Evolutionary conservation across 805 yeast species (phyloP), one percentile per base, ranked within the genome.

Genomic region (Yamadazyma akitaensis): DNA sequence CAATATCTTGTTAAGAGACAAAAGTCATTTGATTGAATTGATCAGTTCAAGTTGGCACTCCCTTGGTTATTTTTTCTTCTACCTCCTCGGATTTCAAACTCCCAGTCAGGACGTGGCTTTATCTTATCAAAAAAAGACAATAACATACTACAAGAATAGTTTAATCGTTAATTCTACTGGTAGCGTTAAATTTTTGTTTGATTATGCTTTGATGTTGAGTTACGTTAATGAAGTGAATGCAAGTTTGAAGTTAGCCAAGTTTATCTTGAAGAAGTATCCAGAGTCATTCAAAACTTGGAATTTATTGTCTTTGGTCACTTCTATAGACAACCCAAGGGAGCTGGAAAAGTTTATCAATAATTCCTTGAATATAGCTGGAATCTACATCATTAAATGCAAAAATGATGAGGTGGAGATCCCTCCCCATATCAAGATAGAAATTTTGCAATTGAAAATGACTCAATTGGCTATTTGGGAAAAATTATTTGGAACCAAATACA

Each of bases 361-460:
- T 41, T 80, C 81, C 0, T 59, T 77, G 31, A 72, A 74, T 45
- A 77, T 53, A 43, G 80, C 70, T 32, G 70, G 61, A 6, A 55
- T 67, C 11, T 68, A 52, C 46, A 58, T 68, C 16, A 46, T 51
- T 37, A 64, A 63, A 47, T 58, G 62, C 49, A 55, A 56, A n/a
- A 60, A 63, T 36, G 51, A 50, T 17, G 62, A 57, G 31, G 49
- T 55, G 9, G 53, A 57, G 17, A 50, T 70, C 24, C 56, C 68
- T 3, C 42, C 55, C 7, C 62, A 59, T 30, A 58, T 63, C 37
- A 69, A 76, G 56, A 68, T 76, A 65, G 81, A 76, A 47, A 75
- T 82, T 46, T 59, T 83, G 43, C 87, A 88, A 59, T 72, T 89
- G 60, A 86, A 86, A 55, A 72, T 86, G 64, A 84, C 96, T 0